Percentiles rank a stretch among this genome's conserved stretches.
phyloP scores from a whole-genome alignment of 2,329 filamentous ascomycete genomes.

The Colletotrichum cordylinicola region DNA sequence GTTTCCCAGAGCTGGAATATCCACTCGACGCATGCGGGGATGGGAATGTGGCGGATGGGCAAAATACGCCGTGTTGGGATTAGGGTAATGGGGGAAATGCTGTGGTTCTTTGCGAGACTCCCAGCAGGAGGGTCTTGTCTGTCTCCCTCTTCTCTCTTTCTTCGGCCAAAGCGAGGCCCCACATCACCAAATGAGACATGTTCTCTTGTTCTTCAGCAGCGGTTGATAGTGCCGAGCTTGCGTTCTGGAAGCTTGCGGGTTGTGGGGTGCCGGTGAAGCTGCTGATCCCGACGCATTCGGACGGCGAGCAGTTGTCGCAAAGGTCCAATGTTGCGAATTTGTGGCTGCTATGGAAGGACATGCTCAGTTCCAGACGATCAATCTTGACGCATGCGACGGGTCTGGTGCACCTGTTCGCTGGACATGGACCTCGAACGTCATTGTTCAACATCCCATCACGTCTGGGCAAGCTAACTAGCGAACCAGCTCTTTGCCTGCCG shows the following conservation, averaged over 20 bases:
- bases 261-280: not conserved
- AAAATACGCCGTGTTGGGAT: not conserved
- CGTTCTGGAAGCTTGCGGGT: not conserved
- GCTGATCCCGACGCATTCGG: constrained; percentile 10
- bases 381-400: not conserved
- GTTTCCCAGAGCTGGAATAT: not conserved
- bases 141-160: not conserved
- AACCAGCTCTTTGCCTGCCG: not conserved
- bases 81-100: not conserved
- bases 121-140: not conserved
- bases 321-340: not conserved
- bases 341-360: not conserved
- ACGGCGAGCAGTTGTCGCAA: not conserved
- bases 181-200: not conserved
- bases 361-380: not conserved
- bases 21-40: not conserved
- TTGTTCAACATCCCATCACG: not conserved
- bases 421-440: not conserved
- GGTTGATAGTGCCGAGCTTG: not conserved
- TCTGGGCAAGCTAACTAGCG: not conserved
- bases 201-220: not conserved
- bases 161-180: not conserved
- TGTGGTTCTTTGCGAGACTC: not conserved
- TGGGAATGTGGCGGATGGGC: not conserved
- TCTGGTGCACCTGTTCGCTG: not conserved